Conservation (phyloP, 176 grass and related monocot species). For the Saccharum officinarum region DNA sequence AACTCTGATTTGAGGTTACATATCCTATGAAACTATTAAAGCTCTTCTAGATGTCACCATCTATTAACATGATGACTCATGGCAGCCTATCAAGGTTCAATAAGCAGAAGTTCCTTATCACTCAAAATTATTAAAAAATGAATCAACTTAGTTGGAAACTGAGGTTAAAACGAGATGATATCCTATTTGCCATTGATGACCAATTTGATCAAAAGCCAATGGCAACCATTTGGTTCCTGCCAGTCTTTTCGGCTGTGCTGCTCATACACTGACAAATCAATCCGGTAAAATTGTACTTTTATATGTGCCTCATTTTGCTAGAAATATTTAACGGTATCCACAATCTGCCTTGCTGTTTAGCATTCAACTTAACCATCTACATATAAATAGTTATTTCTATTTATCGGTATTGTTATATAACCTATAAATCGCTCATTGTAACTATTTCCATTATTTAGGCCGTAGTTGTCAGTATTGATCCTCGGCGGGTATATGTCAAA, state of each 20-base stretch:
- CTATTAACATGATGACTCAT: not conserved
- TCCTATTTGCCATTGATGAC: not conserved
- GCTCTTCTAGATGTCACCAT: not conserved
- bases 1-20: not conserved
- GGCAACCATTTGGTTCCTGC: not conserved
- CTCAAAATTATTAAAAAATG: not conserved
- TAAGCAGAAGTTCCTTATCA: not conserved
- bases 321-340: not conserved
- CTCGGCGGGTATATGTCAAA: conserved; percentile 77
- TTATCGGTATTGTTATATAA: not conserved
- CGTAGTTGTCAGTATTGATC: conserved; percentile 98
- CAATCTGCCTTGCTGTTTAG: not conserved
- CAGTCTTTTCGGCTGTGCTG: not conserved
- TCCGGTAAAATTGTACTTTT: not conserved
- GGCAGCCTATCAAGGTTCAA: not conserved
- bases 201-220: not conserved
- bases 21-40: conserved; percentile 1
- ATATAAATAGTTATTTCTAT: not conserved
- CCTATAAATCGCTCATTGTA: conserved; percentile 7
- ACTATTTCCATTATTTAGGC: conserved; percentile 58
- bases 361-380: not conserved
- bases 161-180: not conserved
- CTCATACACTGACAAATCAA: not conserved
- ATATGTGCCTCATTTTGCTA: not conserved
- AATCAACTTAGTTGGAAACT: not conserved